A percentile compares a stretch with the other conserved stretches of the same genome.
phyloP scores from a whole-genome alignment of 345 rosid genomes.

The Cochlearia excelsa region DNA sequence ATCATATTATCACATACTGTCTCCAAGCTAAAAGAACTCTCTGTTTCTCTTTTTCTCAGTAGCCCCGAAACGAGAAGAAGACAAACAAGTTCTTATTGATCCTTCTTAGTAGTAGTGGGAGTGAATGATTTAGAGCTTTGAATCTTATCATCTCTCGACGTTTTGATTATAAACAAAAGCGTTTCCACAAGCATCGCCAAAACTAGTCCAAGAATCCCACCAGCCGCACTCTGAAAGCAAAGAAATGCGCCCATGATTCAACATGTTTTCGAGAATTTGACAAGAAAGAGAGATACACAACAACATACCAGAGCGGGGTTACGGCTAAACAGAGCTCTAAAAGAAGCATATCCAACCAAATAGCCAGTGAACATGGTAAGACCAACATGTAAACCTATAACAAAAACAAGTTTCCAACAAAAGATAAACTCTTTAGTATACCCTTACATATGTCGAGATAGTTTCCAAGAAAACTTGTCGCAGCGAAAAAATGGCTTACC shows the following conservation, averaged over 20 bases:
- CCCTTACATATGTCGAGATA: no score
- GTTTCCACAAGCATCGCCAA: constrained; percentile 88
- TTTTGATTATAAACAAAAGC: constrained; percentile 74
- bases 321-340: constrained; percentile 81
- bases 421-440: neutral
- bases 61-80: neutral
- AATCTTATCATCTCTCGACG: constrained; percentile 47
- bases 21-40: no score
- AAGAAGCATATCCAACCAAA: constrained; percentile 72
- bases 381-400: constrained; percentile 78
- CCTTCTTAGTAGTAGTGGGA: constrained; percentile 57
- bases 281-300: constrained; percentile 1
- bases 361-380: constrained; percentile 95
- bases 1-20: no score
- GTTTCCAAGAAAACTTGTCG: no score
- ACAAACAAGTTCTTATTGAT: constrained; percentile 43
- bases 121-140: constrained; percentile 36
- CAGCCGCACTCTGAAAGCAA: constrained; percentile 73
- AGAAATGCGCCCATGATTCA: neutral
- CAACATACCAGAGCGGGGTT: constrained; percentile 60
- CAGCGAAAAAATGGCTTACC: constrained; percentile 39
- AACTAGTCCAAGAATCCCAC: constrained; percentile 92
- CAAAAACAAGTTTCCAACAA: neutral
- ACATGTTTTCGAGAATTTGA: neutral
- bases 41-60: neutral